phyloP scores from a whole-genome alignment of 495 filamentous ascomycete genomes.

The Annulohypoxylon bovei region DNA sequence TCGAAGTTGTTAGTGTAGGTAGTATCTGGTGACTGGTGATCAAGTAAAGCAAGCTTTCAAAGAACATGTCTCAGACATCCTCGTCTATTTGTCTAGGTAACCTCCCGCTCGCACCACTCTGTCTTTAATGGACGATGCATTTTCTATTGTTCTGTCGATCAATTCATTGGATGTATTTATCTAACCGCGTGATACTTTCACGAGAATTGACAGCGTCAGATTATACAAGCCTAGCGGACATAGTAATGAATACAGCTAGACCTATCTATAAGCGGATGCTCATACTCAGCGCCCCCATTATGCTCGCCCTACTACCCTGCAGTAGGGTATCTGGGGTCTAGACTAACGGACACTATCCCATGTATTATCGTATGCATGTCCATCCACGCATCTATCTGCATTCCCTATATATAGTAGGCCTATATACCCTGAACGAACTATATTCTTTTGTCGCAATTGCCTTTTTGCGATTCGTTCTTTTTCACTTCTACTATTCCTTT shows the following conservation, averaged over 20 bases:
- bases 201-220: background rate
- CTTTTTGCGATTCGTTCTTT: background rate
- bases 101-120: background rate
- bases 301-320: slow-evolving; percentile 1
- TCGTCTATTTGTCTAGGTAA: background rate
- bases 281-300: slow-evolving; percentile 1
- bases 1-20: too few species aligned
- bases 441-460: background rate
- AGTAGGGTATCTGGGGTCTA: slow-evolving; percentile 26
- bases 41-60: background rate
- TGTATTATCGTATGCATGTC: background rate
- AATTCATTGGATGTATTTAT: background rate
- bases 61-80: background rate
- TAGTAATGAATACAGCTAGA: slow-evolving; percentile 16
- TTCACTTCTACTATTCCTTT: background rate
- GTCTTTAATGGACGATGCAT: background rate
- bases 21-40: background rate
- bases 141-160: background rate
- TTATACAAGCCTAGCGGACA: background rate
- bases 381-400: background rate
- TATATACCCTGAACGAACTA: background rate
- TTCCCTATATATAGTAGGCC: background rate
- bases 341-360: background rate
- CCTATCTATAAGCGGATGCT: slow-evolving; percentile 1
- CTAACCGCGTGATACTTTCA: slow-evolving; percentile 8